Conservation (phyloP, 805 yeast genomes). For the Candida endomychidarum region DNA sequence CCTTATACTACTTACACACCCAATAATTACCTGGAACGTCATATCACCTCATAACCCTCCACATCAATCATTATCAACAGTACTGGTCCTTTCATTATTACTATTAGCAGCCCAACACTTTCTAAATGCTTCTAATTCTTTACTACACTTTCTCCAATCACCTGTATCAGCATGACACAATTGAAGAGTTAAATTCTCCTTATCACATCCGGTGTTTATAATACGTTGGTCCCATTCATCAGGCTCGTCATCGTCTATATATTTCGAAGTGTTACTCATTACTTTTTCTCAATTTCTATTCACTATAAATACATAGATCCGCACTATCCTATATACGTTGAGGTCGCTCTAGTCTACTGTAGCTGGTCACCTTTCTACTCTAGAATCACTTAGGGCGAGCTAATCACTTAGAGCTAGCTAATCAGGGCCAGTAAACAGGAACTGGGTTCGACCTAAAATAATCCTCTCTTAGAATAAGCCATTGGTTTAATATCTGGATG, state of each 20-base stretch:
- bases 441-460: constrained; percentile 11
- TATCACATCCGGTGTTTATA: constrained; percentile 43
- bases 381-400: too few relatives aligned
- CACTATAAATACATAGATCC: background rate
- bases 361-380: too few relatives aligned
- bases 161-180: constrained; percentile 48
- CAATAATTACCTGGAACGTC: too few relatives aligned
- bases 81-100: constrained; percentile 50
- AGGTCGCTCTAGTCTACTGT: too few relatives aligned
- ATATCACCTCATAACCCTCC: background rate
- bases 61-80: constrained; percentile 30
- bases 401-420: too few relatives aligned
- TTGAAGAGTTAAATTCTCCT: constrained; percentile 40
- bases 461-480: constrained; percentile 68
- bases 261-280: constrained; percentile 7
- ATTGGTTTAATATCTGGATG: constrained; percentile 93
- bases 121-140: constrained; percentile 55
- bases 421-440: too few relatives aligned
- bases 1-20: too few relatives aligned
- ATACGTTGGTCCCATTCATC: constrained; percentile 51
- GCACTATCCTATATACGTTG: too few relatives aligned
- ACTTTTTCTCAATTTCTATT: background rate
- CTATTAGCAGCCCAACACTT: constrained; percentile 62
- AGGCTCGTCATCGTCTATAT: constrained; percentile 44
- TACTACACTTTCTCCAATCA: constrained; percentile 42